These are phyloP conservation scores for Myochromella boudieri DNA, from an alignment of 768 basidiomycete genomes.

Conservation along the genomic window DNA sequence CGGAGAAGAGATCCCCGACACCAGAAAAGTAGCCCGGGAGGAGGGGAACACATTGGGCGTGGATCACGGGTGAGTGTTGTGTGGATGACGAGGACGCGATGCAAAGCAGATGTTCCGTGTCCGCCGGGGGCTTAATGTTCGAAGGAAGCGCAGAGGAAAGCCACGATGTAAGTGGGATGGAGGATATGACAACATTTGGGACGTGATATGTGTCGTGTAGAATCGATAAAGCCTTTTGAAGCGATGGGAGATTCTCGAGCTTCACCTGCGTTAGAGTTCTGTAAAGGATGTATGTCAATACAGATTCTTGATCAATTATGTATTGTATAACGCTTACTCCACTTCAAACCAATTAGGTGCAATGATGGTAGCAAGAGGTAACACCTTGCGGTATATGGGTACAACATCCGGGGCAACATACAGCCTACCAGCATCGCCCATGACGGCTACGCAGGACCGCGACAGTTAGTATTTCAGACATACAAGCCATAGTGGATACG, in stretches of 20 bases:
- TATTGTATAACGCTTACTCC: conserved; percentile 56
- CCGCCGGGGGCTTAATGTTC: conserved; percentile 37
- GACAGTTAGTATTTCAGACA: background rate
- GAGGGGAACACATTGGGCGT: conserved; percentile 71
- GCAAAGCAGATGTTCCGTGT: conserved; percentile 67
- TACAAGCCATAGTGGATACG: conserved; percentile 28
- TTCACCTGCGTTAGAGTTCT: conserved; percentile 77
- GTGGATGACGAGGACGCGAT: conserved; percentile 63
- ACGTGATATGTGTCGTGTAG: conserved; percentile 79
- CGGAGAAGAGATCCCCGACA: conserved; percentile 95
- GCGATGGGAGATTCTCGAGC: conserved; percentile 64
- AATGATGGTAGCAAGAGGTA: conserved; percentile 87
- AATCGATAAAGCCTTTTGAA: conserved; percentile 64
- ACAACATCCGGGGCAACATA: conserved; percentile 89
- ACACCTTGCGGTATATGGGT: conserved; percentile 79
- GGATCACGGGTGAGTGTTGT: conserved; percentile 37
- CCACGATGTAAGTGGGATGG: conserved; percentile 71
- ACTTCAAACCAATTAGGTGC: conserved; percentile 99
- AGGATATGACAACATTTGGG: conserved; percentile 89
- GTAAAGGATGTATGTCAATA: background rate
- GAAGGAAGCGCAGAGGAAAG: conserved; percentile 55
- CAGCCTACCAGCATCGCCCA: conserved; percentile 87
- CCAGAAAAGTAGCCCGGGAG: conserved; percentile 94
- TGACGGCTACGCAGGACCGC: conserved; percentile 61
- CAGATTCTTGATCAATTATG: background rate